Percentiles rank a stretch among this genome's conserved stretches.
Conservation (phyloP, 169 alveolate species). For the Plasmodium berghei region DNA sequence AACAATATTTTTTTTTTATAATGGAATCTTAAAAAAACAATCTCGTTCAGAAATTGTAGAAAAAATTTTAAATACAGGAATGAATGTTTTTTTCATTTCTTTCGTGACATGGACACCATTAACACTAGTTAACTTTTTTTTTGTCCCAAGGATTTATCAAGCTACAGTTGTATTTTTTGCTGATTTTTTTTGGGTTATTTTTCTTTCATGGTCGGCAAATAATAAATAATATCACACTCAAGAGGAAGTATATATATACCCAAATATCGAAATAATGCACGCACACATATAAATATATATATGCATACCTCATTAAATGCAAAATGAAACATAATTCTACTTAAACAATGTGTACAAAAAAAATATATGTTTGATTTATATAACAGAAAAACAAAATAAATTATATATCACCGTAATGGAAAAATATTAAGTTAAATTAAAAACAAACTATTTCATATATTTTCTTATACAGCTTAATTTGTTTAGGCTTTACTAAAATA, state of each 20-base stretch:
- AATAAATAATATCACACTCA: constrained; percentile 7
- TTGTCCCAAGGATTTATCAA: constrained; percentile 73
- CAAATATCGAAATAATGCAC: neutral
- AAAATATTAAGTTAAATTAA: too few relatives aligned
- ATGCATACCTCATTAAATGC: too few relatives aligned
- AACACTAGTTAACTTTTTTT: constrained; percentile 74
- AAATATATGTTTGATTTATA: too few relatives aligned
- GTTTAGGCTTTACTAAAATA: too few relatives aligned
- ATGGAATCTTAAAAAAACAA: constrained; percentile 73
- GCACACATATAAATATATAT: too few relatives aligned
- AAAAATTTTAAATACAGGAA: constrained; percentile 71
- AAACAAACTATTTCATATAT: too few relatives aligned
- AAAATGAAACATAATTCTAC: too few relatives aligned
- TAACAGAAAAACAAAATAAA: too few relatives aligned
- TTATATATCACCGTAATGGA: too few relatives aligned
- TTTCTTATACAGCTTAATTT: too few relatives aligned
- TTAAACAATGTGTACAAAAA: too few relatives aligned
- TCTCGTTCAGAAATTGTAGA: constrained; percentile 55
- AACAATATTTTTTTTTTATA: constrained; percentile 67
- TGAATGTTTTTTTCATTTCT: constrained; percentile 64
- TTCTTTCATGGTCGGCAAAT: constrained; percentile 72
- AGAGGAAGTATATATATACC: neutral
- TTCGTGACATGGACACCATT: constrained; percentile 76
- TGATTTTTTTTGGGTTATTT: constrained; percentile 76
- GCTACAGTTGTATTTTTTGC: constrained; percentile 74